phyloP scores from a whole-genome alignment of 306 rosid species.

The Vachellia collinsii region DNA sequence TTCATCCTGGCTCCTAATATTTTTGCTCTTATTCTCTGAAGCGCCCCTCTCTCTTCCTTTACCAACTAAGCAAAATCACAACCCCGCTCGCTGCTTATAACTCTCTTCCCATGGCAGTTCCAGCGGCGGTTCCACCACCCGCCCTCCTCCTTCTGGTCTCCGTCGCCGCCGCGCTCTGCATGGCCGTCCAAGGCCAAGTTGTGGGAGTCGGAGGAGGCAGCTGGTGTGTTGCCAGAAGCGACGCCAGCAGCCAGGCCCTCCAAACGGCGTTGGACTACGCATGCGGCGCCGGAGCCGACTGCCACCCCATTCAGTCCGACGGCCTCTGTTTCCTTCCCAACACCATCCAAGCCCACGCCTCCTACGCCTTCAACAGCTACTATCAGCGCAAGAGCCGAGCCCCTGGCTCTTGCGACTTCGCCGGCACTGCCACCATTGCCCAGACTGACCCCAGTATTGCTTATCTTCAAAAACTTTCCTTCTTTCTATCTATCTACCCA shows the following conservation, averaged over 20 bases:
- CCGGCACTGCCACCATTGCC: constrained; percentile 80
- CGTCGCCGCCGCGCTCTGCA: background rate
- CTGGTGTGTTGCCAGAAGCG: constrained; percentile 90
- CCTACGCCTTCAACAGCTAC: constrained; percentile 87
- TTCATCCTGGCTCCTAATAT: constrained; percentile 5
- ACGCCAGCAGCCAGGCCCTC: constrained; percentile 52
- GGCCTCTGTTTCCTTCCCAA: constrained; percentile 88
- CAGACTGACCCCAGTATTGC: constrained; percentile 76
- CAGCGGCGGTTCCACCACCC: constrained; percentile 52
- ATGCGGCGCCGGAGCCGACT: constrained; percentile 77
- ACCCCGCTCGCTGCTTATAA: constrained; percentile 38
- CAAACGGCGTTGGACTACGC: constrained; percentile 87
- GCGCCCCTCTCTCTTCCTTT: constrained; percentile 40
- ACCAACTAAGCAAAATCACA: constrained; percentile 43
- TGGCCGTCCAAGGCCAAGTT: background rate
- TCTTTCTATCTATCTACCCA: background rate
- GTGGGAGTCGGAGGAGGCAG: constrained; percentile 34
- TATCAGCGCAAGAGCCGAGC: constrained; percentile 63
- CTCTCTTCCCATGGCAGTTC: constrained; percentile 7
- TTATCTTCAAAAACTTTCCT: background rate
- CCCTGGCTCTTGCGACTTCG: constrained; percentile 80
- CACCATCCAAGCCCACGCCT: constrained; percentile 90
- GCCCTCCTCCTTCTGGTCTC: constrained; percentile 10
- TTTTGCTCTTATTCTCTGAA: constrained; percentile 23
- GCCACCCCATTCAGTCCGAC: constrained; percentile 57